Conservation (phyloP, 1,284 basidiomycete species). For the Boletellus deceptivus region DNA sequence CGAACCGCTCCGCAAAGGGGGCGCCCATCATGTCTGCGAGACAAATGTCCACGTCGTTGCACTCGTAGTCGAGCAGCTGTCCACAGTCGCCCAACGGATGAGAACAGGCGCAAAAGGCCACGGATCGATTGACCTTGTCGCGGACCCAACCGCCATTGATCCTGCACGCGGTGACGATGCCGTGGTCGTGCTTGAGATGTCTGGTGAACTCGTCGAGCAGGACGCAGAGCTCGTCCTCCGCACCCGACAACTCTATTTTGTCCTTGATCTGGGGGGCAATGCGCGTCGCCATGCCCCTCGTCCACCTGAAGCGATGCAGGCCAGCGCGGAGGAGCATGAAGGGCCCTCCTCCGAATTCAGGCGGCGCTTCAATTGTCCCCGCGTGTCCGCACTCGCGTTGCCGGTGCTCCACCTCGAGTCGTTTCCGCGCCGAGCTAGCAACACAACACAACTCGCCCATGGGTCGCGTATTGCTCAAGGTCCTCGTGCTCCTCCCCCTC, state of each 20-base stretch:
- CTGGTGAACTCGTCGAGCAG: conserved; percentile 69
- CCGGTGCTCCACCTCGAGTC: conserved; percentile 19
- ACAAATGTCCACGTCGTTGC: conserved; percentile 94
- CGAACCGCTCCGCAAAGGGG: conserved; percentile 83
- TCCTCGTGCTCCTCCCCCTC: conserved; percentile 32
- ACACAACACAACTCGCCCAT: conserved; percentile 36
- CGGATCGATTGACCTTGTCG: conserved; percentile 76
- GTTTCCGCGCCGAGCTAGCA: too few relatives aligned
- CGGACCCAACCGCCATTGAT: conserved; percentile 97
- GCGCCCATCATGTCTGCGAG: conserved; percentile 88
- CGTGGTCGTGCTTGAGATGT: conserved; percentile 50
- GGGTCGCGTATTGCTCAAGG: conserved; percentile 95
- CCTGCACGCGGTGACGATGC: conserved; percentile 66
- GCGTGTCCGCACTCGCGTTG: conserved; percentile 10
- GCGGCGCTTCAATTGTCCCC: conserved; percentile 26
- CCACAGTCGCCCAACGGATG: conserved; percentile 6
- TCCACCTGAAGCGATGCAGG: too few relatives aligned
- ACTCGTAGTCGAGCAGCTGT: conserved; percentile 81
- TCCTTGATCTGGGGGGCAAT: conserved; percentile 30
- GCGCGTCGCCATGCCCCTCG: conserved; percentile 30
- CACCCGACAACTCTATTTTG: conserved; percentile 50
- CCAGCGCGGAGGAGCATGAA: not conserved
- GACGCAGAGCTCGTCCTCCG: conserved; percentile 58
- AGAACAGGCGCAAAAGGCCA: conserved; percentile 9
- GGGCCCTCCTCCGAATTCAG: conserved; percentile 7